These are phyloP conservation scores for Brassica incana DNA, from an alignment of 345 rosid species.

Conservation along the genomic window DNA sequence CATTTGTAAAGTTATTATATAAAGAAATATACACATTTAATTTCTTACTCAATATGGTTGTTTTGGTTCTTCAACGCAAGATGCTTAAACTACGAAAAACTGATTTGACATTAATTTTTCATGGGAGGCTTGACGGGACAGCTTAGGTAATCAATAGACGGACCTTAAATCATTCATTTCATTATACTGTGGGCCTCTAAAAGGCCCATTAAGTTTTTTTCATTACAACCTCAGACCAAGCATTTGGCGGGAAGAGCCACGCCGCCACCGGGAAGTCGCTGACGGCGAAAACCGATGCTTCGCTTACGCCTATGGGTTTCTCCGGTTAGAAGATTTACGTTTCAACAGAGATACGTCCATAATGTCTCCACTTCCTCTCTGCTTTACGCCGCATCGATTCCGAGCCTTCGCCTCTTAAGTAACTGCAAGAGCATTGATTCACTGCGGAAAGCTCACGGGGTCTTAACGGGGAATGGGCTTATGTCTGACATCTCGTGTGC, in stretches of 20 bases:
- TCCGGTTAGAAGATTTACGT: constrained; percentile 14
- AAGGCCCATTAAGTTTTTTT: neutral
- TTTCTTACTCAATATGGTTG: neutral
- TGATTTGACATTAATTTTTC: neutral
- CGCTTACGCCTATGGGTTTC: constrained; percentile 24
- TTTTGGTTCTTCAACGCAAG: neutral
- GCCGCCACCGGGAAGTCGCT: constrained; percentile 14
- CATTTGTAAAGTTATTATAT: neutral
- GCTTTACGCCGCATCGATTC: constrained; percentile 35
- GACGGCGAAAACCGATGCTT: constrained; percentile 26
- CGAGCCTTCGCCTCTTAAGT: constrained; percentile 47
- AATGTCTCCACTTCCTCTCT: constrained; percentile 22
- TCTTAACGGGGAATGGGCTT: constrained; percentile 51
- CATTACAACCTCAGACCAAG: neutral
- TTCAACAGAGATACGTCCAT: constrained; percentile 31
- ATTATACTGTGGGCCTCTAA: neutral
- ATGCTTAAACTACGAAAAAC: neutral
- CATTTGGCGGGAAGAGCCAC: constrained; percentile 32
- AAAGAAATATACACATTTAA: neutral
- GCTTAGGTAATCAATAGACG: neutral
- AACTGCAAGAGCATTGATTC: constrained; percentile 48
- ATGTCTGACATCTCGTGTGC: constrained; percentile 44
- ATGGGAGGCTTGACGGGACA: neutral
- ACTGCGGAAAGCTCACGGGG: constrained; percentile 50
- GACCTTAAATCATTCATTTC: neutral